These are phyloP conservation scores for Corymbia maculata DNA, from an alignment of 345 rosid species.

Conservation along the genomic window DNA sequence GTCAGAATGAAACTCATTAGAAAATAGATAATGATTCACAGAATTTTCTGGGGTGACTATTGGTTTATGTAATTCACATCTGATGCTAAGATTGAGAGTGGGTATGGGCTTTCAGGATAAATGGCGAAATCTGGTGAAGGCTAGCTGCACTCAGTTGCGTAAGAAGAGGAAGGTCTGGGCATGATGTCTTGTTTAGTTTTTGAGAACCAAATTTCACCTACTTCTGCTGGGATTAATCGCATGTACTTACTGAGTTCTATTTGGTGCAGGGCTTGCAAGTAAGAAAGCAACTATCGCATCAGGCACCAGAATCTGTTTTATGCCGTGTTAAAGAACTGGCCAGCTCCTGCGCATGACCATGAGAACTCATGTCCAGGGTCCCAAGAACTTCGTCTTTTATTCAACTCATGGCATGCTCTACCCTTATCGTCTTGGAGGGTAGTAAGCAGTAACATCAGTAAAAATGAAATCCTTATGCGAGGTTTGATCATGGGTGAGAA, in stretches of 20 bases:
- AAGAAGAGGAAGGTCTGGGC: constrained; percentile 4
- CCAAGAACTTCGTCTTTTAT: background rate
- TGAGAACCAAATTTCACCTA: background rate
- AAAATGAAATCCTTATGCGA: background rate
- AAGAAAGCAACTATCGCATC: constrained; percentile 6
- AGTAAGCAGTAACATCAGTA: background rate
- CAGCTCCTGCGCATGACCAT: background rate
- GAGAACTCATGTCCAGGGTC: background rate
- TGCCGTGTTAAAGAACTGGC: constrained; percentile 10
- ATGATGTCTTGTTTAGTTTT: background rate
- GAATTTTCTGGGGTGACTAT: background rate
- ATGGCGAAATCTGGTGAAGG: constrained; percentile 25
- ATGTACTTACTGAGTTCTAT: background rate
- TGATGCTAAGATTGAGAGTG: background rate
- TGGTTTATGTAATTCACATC: background rate
- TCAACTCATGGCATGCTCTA: background rate
- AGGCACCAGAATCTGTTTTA: constrained; percentile 11
- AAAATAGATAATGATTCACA: background rate
- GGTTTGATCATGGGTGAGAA: background rate
- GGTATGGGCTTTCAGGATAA: constrained; percentile 16
- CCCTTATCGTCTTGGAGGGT: background rate
- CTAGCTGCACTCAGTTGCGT: constrained; percentile 10
- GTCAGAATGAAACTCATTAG: background rate
- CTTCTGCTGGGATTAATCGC: background rate
- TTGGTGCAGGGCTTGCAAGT: constrained; percentile 2